phyloP scores from a whole-genome alignment of 2,329 filamentous ascomycete species.

The Nectriaceae sp. region DNA sequence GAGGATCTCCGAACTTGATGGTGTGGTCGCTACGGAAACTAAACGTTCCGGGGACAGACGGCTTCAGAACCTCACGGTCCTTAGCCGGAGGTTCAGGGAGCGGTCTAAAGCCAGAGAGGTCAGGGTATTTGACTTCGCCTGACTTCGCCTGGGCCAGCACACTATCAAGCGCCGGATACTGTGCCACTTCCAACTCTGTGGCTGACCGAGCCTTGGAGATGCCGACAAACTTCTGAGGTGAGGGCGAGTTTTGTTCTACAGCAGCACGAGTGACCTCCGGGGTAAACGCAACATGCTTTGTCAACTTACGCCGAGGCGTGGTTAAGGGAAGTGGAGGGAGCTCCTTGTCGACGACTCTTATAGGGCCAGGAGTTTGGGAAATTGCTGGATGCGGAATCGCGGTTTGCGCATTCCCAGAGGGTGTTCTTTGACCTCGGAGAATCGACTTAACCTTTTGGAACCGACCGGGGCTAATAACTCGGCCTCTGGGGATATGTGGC shows the following conservation, averaged over 20 bases:
- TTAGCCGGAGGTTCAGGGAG: conserved; percentile 29
- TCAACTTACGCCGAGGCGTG: conserved; percentile 66
- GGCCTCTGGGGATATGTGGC: conserved; percentile 36
- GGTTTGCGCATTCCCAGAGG: conserved; percentile 43
- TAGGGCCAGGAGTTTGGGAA: conserved; percentile 50
- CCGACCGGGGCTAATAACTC: conserved; percentile 49
- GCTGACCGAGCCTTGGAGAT: conserved; percentile 45
- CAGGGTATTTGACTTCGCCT: conserved; percentile 52
- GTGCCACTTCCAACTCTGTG: conserved; percentile 20
- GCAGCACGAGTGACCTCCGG: conserved; percentile 59
- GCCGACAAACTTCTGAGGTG: conserved; percentile 54
- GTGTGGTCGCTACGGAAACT: conserved; percentile 68
- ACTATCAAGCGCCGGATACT: conserved; percentile 33
- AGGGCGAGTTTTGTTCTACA: conserved; percentile 52
- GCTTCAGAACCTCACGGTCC: conserved; percentile 27
- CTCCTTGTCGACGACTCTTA: conserved; percentile 48
- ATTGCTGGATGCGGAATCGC: conserved; percentile 48
- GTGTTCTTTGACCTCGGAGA: conserved; percentile 44
- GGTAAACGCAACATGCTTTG: conserved; percentile 81
- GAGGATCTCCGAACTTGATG: conserved; percentile 55
- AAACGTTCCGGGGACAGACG: conserved; percentile 58
- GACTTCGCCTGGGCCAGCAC: conserved; percentile 27
- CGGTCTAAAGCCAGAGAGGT: conserved; percentile 47
- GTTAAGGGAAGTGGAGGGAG: conserved; percentile 56
- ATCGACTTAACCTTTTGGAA: conserved; percentile 62